These are phyloP conservation scores for Tirmania nivea DNA, from an alignment of 495 filamentous ascomycete species.

Conservation along the genomic window DNA sequence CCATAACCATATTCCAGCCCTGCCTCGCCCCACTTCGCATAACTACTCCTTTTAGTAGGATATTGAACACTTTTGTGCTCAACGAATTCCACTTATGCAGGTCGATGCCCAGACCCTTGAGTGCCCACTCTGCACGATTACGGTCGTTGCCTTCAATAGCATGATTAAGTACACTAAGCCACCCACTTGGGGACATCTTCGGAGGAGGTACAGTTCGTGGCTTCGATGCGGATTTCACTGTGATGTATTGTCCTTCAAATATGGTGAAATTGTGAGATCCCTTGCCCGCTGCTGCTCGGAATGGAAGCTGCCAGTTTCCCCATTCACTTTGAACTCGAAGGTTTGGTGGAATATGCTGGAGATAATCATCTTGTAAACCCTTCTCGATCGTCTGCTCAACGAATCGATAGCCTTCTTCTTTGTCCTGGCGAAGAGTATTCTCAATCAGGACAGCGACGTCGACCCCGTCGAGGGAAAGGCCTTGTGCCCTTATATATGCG, in stretches of 20 bases:
- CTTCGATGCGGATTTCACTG: not conserved
- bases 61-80: constrained; percentile 8
- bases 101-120: constrained; percentile 2
- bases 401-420: constrained; percentile 3
- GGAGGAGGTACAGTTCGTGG: not conserved
- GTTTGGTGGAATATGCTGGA: not conserved
- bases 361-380: not conserved
- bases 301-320: not conserved
- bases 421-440: constrained; percentile 5
- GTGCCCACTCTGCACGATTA: constrained; percentile 3
- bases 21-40: not conserved
- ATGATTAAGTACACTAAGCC: constrained; percentile 5
- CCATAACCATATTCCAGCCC: constrained; percentile 8
- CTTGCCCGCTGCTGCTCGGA: not conserved
- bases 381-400: constrained; percentile 1
- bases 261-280: not conserved
- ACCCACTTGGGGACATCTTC: constrained; percentile 5
- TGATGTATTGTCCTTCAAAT: not conserved
- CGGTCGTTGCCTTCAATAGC: not conserved
- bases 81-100: constrained; percentile 1
- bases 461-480: constrained; percentile 1
- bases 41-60: constrained; percentile 6
- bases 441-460: constrained; percentile 4
- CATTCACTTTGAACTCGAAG: not conserved
- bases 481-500: constrained; percentile 1